Base-by-base conservation (phyloP, 2,329 filamentous ascomycete genomes). In the Scedosporium aurantiacum region DNA sequence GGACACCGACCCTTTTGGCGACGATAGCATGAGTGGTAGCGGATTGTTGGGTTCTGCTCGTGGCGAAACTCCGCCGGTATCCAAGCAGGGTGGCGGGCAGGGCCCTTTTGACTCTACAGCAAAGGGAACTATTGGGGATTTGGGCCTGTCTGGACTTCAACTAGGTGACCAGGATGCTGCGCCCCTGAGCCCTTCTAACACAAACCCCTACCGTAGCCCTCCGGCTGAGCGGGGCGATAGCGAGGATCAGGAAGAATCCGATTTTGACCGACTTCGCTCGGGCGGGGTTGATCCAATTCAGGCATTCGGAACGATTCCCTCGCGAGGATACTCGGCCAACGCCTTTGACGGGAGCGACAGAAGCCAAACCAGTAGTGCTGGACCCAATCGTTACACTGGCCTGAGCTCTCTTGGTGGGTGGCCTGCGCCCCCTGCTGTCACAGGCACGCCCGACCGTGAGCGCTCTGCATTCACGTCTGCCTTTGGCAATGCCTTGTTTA, bases 191-290 rank as follows among this genome's bases (percentile, higher is more conserved):
- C 94, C 94, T 10, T 94, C 92, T 0, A 90, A 96, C 69, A 97
- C 94, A 2, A 99, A 99, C 70, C 94, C 94, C 1, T 99, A 94
- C 71, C 90, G 92, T 65, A 97, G 93, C 71, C 94, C 94, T 2
- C 85, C 89, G 6, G 89, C 87, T 43, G 88, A 91, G 27, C 85
- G 85, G 54, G 85, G 88, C 62, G 81, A 83, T 18, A 83, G 90
- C 57, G 82, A 84, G 16, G 82, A 83, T 6, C 79, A 81, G 55
- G 82, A 88, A 54, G 75, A 78, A 5, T 78, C 80, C 57, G 69
- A 72, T 40, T 75, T 78, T 12, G 78, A 81, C 6, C 76, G 32
- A 76, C 58, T 70, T 74, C 12, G 78, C 78, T n/a, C 47, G 59
- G 81, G 80, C 27, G 78, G 80, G 2, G 18, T 23, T 10, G 60